Evolutionary conservation across 1,284 basidiomycete species (phyloP), one percentile per base, ranked within the genome.

Genomic region (Pterula multifida): DNA sequence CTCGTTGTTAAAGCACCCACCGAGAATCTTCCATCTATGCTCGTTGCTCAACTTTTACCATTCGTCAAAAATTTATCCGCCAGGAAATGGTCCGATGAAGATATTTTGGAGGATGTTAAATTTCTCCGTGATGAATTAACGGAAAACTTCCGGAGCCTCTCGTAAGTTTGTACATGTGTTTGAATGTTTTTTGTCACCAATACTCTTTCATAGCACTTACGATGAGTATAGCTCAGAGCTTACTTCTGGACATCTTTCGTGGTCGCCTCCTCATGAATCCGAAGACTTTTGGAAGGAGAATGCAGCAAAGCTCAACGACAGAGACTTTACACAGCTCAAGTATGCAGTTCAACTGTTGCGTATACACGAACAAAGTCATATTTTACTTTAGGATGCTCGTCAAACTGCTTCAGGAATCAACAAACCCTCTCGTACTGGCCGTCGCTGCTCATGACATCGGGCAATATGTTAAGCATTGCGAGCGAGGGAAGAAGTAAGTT

Each of bases 201-300:
- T 45, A 17, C n/a, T 47, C 28, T 26, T 28, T 22, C 19, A 32
- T 53, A 93, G 90, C 50, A 98, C 92, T 0, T 98, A 88, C 64
- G 96, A 98, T 63, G 93, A 97, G 67, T 98, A 98, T 63, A 79
- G 78, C 3, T 92, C 91, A 0, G 95, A 98, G 64, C 71, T 98
- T 17, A 71, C 81, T 24, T 91, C 89, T 1, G 94, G 94, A 1
- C 90, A 92, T 62, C 69, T 98, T 12, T 87, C 90, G 3, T 98
- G 93, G 90, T 85, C 91, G 3, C 94, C 95, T 3, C 89, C 92
- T 17, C 96, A 98, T 62, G 89, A 93, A 61, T 90, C 89, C 3
- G 95, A 98, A 52, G 82, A 92, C 49, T 99, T 99, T 68, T 98
- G 95, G 95, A 90, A 89, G 61, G 91, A 95, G 68, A 98, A 98